Percentiles rank a stretch among this genome's conserved stretches.
Evolutionary conservation across 2,329 filamentous ascomycete species (phyloP).

Genomic region (Nigrospora sphaerica): DNA sequence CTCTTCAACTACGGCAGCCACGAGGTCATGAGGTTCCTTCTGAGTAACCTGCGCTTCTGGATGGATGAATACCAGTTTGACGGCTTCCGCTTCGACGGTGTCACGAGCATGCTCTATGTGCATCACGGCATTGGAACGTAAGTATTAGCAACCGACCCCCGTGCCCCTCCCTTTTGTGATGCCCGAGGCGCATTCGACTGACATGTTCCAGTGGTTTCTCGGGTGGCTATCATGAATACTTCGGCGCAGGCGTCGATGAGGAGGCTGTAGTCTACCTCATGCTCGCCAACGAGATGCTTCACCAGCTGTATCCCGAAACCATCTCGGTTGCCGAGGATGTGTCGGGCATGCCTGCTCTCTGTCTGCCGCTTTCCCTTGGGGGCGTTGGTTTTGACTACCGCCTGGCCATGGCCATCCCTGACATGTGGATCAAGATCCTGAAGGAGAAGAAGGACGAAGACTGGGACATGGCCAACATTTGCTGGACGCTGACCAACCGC

Average conservation of each 20-base stretch:
- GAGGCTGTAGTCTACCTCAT: constrained; percentile 93
- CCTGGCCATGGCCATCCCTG: constrained; percentile 93
- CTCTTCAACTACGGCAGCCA: constrained; percentile 96
- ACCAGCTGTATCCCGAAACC: constrained; percentile 75
- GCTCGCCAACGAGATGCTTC: constrained; percentile 93
- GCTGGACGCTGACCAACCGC: constrained; percentile 84
- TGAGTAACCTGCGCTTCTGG: constrained; percentile 96
- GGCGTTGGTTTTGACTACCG: constrained; percentile 97
- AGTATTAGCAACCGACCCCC: constrained; percentile 28
- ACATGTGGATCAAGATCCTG: constrained; percentile 98
- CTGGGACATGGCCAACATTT: constrained; percentile 84
- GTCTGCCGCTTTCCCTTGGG: constrained; percentile 75
- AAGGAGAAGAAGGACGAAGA: constrained; percentile 88
- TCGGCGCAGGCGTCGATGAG: constrained; percentile 80
- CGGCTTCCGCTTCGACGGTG: constrained; percentile 95
- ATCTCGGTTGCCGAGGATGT: constrained; percentile 97
- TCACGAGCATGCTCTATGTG: constrained; percentile 94
- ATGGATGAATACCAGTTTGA: constrained; percentile 98
- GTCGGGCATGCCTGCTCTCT: constrained; percentile 96
- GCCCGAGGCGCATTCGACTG: constrained; percentile 8
- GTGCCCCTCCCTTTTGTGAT: not conserved
- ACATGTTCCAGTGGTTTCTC: constrained; percentile 71
- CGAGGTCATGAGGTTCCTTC: constrained; percentile 89
- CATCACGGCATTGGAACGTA: constrained; percentile 97
- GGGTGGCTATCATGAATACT: constrained; percentile 97